These are phyloP conservation scores for Tetrapisispora fleetii DNA, from an alignment of 805 yeast genomes.

Conservation along the genomic window DNA sequence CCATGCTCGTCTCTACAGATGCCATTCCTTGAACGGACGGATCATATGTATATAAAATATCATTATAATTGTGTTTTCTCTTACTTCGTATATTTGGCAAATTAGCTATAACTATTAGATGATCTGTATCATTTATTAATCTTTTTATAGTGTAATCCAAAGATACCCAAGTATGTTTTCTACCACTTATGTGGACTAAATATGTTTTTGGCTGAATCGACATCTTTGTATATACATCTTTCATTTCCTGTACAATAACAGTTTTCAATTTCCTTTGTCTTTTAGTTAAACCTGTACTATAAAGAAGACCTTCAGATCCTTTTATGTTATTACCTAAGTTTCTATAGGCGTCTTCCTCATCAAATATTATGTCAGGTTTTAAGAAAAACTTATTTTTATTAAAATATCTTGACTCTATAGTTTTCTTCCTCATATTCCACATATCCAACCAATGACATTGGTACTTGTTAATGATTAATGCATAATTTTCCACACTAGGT, in stretches of 20 bases:
- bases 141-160: slow-evolving; percentile 56
- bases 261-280: slow-evolving; percentile 17
- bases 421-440: slow-evolving; percentile 15
- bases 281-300: slow-evolving; percentile 17
- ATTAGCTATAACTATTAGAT: slow-evolving; percentile 48
- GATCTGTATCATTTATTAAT: slow-evolving; percentile 55
- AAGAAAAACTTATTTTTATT: slow-evolving; percentile 13
- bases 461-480: slow-evolving; percentile 22
- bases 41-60: not conserved
- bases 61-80: not conserved
- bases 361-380: slow-evolving; percentile 13
- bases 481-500: slow-evolving; percentile 24
- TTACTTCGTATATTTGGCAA: slow-evolving; percentile 15
- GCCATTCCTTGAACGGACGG: not conserved
- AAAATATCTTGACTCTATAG: slow-evolving; percentile 12
- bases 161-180: slow-evolving; percentile 76
- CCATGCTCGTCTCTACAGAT: not conserved
- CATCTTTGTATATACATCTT: slow-evolving; percentile 6
- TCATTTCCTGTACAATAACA: slow-evolving; percentile 15
- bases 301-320: slow-evolving; percentile 10
- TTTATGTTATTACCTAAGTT: slow-evolving; percentile 4
- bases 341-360: not conserved
- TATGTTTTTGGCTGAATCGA: slow-evolving; percentile 36
- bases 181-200: slow-evolving; percentile 56
- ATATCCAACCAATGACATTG: slow-evolving; percentile 14